phyloP scores from a whole-genome alignment of 2,329 filamentous ascomycete species.

The Cladophialophora chaetospira region DNA sequence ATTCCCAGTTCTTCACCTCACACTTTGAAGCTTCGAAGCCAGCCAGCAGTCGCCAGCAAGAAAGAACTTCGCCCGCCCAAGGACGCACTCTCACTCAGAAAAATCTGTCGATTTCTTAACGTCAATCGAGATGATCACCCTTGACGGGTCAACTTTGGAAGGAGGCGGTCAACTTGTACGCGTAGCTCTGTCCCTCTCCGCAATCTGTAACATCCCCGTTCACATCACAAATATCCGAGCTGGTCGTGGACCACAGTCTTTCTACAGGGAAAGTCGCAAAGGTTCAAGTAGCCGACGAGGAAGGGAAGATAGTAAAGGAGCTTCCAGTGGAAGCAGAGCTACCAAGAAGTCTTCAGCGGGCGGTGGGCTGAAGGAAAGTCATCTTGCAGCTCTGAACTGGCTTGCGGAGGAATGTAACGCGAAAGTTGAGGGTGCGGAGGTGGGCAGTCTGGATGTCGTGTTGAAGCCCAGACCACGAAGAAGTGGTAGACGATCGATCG shows the following conservation, averaged over 20 bases:
- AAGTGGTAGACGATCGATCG: not conserved
- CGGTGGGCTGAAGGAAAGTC: conserved; percentile 60
- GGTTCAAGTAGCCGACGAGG: conserved; percentile 1
- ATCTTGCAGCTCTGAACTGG: conserved; percentile 58
- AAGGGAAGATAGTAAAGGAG: not conserved
- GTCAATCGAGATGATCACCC: conserved; percentile 35
- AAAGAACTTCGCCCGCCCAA: no score
- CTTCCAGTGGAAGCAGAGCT: not conserved
- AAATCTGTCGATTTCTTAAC: not conserved
- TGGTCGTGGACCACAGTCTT: conserved; percentile 40
- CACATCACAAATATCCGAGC: conserved; percentile 57
- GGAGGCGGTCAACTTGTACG: conserved; percentile 64
- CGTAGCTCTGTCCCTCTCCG: conserved; percentile 57
- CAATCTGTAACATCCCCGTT: conserved; percentile 54
- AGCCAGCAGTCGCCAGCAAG: no score
- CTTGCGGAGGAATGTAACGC: conserved; percentile 55
- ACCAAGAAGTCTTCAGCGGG: conserved; percentile 37
- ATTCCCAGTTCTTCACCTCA: no score
- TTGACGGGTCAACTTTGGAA: conserved; percentile 62
- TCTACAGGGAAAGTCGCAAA: not conserved
- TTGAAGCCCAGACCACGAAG: conserved; percentile 32
- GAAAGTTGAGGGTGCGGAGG: conserved; percentile 37
- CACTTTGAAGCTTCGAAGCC: no score
- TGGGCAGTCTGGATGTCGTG: conserved; percentile 41
- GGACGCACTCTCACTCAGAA: not conserved